phyloP scores from a whole-genome alignment of 2,329 filamentous ascomycete genomes.

The Colletotrichum cereale region DNA sequence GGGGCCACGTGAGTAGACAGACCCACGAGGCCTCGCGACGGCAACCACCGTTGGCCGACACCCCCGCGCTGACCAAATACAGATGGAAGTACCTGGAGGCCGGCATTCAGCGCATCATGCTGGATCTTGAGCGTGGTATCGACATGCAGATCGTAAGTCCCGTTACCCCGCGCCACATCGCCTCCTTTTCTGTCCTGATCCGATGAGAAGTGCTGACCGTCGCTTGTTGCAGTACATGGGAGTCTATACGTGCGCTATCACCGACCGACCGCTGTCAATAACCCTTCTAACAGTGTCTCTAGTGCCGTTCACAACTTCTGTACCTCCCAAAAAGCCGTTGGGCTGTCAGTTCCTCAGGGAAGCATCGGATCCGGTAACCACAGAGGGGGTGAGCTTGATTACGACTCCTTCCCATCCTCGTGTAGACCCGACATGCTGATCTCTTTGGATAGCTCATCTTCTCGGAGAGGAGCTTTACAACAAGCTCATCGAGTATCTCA shows the following conservation, averaged over 20 bases:
- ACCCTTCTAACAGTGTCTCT: constrained; percentile 52
- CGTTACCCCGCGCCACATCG: constrained; percentile 32
- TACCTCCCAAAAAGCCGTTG: constrained; percentile 93
- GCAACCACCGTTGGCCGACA: constrained; percentile 13
- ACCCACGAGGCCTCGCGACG: constrained; percentile 11
- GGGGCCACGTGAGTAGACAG: constrained; percentile 58
- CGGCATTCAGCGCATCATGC: constrained; percentile 94
- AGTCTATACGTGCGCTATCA: constrained; percentile 80
- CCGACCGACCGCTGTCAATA: neutral
- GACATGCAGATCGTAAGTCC: constrained; percentile 86
- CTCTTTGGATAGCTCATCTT: constrained; percentile 78
- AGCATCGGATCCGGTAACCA: constrained; percentile 67
- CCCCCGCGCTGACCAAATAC: constrained; percentile 40
- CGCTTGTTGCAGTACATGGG: constrained; percentile 81
- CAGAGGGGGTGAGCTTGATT: constrained; percentile 72
- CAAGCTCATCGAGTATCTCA: constrained; percentile 88
- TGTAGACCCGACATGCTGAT: constrained; percentile 33
- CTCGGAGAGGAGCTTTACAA: constrained; percentile 97
- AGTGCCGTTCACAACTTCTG: constrained; percentile 98
- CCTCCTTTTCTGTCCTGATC: constrained; percentile 13
- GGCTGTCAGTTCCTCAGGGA: constrained; percentile 57
- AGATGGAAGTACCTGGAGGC: constrained; percentile 92
- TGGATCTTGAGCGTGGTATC: constrained; percentile 89
- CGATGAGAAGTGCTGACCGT: constrained; percentile 27
- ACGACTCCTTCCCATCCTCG: neutral